Evolutionary conservation across 306 rosid genomes (phyloP).

Genomic region (Cucurbita maxima): DNA sequence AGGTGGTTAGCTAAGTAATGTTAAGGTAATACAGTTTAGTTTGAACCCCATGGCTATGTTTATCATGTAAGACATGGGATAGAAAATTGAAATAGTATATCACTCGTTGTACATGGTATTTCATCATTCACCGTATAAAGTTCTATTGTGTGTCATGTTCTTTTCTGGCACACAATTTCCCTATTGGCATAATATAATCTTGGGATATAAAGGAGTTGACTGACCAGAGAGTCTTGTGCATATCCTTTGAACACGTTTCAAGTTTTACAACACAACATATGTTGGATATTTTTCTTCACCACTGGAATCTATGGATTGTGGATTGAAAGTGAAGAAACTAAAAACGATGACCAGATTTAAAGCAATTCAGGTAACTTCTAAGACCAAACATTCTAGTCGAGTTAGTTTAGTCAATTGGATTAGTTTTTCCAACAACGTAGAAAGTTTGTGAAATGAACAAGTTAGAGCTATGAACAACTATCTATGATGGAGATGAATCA

Average conservation of each 20-base stretch:
- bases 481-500: not conserved
- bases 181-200: not conserved
- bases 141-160: not conserved
- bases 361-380: not conserved
- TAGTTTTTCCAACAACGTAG: not conserved
- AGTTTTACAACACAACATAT: not conserved
- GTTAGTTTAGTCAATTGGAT: not conserved
- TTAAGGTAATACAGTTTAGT: slow-evolving; percentile 49
- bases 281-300: not conserved
- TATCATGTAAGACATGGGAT: not conserved
- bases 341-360: not conserved
- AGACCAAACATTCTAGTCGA: not conserved
- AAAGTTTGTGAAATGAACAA: not conserved
- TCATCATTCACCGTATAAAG: not conserved
- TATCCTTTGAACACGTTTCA: not conserved
- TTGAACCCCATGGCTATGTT: slow-evolving; percentile 81
- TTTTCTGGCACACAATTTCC: not conserved
- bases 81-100: not conserved
- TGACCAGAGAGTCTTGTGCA: not conserved
- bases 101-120: not conserved
- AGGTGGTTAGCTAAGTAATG: slow-evolving; percentile 3
- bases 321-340: not conserved
- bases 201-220: not conserved
- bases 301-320: not conserved
- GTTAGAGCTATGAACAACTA: not conserved